phyloP scores from a whole-genome alignment of 768 basidiomycete species.

The Saitozyma sp. region DNA sequence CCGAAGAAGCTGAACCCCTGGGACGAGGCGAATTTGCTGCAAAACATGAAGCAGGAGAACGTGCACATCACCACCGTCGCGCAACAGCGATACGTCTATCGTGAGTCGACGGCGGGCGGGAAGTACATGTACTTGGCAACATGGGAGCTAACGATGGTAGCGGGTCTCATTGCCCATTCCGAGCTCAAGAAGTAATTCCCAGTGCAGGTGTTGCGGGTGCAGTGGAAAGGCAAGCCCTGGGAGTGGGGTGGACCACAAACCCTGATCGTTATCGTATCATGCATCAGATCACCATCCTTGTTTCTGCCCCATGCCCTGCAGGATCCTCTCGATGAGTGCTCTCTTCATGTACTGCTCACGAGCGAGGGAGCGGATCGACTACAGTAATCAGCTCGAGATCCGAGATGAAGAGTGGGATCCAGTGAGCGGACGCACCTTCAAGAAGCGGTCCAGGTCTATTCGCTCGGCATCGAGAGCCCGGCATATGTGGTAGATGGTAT shows the following conservation, averaged over 20 bases:
- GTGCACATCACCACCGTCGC: conserved; percentile 41
- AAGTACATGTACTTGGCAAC: neutral
- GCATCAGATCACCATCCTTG: conserved; percentile 34
- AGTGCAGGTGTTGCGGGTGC: neutral
- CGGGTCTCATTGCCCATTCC: conserved; percentile 40
- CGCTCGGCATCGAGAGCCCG: conserved; percentile 77
- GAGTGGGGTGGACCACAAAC: conserved; percentile 1
- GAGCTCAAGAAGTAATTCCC: conserved; percentile 29
- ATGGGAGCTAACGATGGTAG: conserved; percentile 13
- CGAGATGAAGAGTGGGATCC: neutral
- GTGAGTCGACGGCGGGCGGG: conserved; percentile 23
- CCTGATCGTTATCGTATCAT: neutral
- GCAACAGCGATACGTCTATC: conserved; percentile 45
- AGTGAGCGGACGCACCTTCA: conserved; percentile 65
- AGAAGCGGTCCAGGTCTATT: conserved; percentile 90
- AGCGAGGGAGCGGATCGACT: conserved; percentile 74
- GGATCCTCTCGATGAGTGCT: conserved; percentile 87
- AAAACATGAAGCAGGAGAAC: conserved; percentile 42
- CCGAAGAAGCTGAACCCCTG: conserved; percentile 30
- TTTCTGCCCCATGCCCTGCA: conserved; percentile 49
- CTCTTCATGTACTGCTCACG: conserved; percentile 98
- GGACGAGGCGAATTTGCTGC: conserved; percentile 41
- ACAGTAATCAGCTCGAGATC: conserved; percentile 53
- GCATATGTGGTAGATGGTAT: conserved; percentile 95
- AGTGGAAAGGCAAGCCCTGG: neutral